Evolutionary conservation across 208 protist species (phyloP), one percentile per base, ranked within the genome.

Genomic region (Jaenimonas drosophilae): DNA sequence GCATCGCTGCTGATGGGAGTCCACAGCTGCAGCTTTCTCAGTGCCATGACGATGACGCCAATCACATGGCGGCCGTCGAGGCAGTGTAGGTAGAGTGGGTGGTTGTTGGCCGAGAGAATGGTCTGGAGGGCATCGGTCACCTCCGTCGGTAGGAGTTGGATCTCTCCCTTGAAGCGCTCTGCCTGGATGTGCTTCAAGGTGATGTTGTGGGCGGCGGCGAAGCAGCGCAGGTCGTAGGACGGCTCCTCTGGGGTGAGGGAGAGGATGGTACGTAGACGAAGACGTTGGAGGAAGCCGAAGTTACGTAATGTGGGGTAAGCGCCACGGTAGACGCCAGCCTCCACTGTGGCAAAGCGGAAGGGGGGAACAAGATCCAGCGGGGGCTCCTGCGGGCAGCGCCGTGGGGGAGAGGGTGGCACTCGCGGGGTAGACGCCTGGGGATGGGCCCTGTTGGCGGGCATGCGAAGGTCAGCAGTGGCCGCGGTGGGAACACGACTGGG

Each of bases 81-180:
- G 50, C 86, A 94, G 67, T 94, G 86, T 19, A 91, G 47, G 58
- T 86, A 89, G 16, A 90, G 27, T 2, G 81, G 81, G 62, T 91
- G 74, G 17, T 45, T 43, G 23, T 83, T 65, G 2, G 34, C 53
- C 50, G 79, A 59, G 16, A 89, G 59, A 7, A 91, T 30, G 4
- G 84, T 29, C 31, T 81, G 54, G 36, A 91, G 55, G 31, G 73
- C 75, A 30, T 67, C 59, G 48, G 44, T 71, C 36, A 94, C 49
- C 51, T 87, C 70, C 1, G 63, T 72, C 30, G 82, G 78, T 21
- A 85, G 53, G n/a, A 91, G 76, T 51, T 88, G 75, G 32, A 69
- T 66, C 38, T 88, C 72, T 20, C 70, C 84, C 61, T 93, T 93
- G 36, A 76, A 79, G n/a, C 76, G 77, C 29, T 90, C 77, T 12